Evolutionary conservation across 352 stramenopile species (phyloP).

Genomic region (Phytophthora macrochlamydospora): DNA sequence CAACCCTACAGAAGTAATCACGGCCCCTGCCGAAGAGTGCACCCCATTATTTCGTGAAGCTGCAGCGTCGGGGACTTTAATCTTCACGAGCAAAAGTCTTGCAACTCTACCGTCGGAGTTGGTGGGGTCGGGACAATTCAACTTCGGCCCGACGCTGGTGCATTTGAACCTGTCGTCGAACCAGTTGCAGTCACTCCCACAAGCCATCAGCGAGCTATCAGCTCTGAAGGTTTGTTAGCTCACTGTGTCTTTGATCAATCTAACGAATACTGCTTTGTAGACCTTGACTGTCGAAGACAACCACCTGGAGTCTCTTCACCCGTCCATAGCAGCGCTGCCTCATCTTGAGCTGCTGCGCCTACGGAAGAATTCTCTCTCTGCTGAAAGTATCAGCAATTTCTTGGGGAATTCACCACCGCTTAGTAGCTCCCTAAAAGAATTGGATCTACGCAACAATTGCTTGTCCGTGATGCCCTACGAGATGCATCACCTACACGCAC

Average conservation of each 20-base stretch:
- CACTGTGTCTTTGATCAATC: background rate
- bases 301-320: conserved; percentile 49
- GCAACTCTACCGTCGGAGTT: conserved; percentile 37
- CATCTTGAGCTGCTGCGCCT: conserved; percentile 66
- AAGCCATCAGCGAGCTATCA: conserved; percentile 47
- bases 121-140: conserved; percentile 22
- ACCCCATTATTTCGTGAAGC: conserved; percentile 60
- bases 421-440: conserved; percentile 48
- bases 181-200: conserved; percentile 47
- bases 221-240: conserved; percentile 43
- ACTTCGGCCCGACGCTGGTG: conserved; percentile 55
- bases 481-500: conserved; percentile 37
- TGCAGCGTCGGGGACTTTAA: conserved; percentile 55
- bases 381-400: conserved; percentile 47
- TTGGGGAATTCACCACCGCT: conserved; percentile 29
- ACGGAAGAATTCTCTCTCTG: conserved; percentile 75
- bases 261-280: conserved; percentile 20
- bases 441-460: conserved; percentile 79
- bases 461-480: conserved; percentile 46
- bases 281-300: conserved; percentile 80
- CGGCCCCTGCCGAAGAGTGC: conserved; percentile 15
- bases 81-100: conserved; percentile 48
- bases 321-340: conserved; percentile 45
- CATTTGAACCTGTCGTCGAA: conserved; percentile 80
- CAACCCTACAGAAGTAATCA: conserved; percentile 7